Conservation (phyloP, 148 eudicot species). For the Selenicereus undatus region DNA sequence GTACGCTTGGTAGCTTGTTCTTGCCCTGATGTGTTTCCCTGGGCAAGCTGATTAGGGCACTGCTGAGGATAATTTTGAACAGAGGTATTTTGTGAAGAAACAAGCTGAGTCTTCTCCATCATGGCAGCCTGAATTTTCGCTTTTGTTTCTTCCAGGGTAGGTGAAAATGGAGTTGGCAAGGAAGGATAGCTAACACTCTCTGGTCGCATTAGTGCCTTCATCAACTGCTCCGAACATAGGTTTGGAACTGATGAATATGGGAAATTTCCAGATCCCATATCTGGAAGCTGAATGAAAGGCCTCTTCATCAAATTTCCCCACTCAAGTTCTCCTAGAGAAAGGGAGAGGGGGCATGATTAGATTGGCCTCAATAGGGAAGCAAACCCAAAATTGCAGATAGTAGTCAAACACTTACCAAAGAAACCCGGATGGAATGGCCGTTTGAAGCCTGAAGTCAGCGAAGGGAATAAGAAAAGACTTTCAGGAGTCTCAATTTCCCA, state of each 20-base stretch:
- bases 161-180: slow-evolving; percentile 27
- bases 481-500: slow-evolving; percentile 97
- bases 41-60: slow-evolving; percentile 26
- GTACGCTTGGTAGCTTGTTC: slow-evolving; percentile 26
- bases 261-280: slow-evolving; percentile 30
- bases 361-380: neutral
- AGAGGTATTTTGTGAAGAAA: slow-evolving; percentile 24
- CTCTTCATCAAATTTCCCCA: slow-evolving; percentile 65
- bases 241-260: slow-evolving; percentile 51
- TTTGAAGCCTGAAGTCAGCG: slow-evolving; percentile 71
- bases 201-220: slow-evolving; percentile 66
- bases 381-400: neutral
- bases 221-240: slow-evolving; percentile 71
- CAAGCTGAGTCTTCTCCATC: slow-evolving; percentile 38
- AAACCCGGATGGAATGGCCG: slow-evolving; percentile 68
- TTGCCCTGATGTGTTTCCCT: slow-evolving; percentile 24
- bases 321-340: slow-evolving; percentile 45
- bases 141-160: slow-evolving; percentile 26
- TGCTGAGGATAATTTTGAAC: slow-evolving; percentile 24
- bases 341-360: no score
- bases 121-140: slow-evolving; percentile 23
- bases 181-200: slow-evolving; percentile 31
- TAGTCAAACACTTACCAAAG: slow-evolving; percentile 40
- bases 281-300: slow-evolving; percentile 54
- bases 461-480: slow-evolving; percentile 89